Conservation (phyloP, 2,329 filamentous ascomycete species). For the Paraconiothyrium sp. region DNA sequence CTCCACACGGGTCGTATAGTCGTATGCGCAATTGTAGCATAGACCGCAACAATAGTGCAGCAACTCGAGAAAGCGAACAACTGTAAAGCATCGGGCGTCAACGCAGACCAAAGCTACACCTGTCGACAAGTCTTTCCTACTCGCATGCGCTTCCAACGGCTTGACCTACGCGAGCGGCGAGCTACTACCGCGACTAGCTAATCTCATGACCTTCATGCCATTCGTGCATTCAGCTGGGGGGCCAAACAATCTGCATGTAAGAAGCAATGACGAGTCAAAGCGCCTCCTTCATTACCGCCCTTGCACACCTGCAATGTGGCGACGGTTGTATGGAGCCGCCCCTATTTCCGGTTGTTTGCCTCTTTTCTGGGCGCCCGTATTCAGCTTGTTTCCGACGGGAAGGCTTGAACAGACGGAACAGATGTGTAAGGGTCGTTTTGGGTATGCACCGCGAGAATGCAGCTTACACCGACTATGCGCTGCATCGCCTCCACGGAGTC, state of each 20-base stretch:
- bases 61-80: background rate
- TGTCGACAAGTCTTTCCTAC: background rate
- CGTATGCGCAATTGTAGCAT: background rate
- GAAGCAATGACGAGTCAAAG: background rate
- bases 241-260: background rate
- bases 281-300: background rate
- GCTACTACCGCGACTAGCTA: background rate
- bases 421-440: no score
- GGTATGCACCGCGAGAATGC: background rate
- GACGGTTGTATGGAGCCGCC: background rate
- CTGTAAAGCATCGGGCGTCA: background rate
- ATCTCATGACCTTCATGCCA: background rate
- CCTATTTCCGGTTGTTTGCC: background rate
- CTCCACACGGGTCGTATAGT: background rate
- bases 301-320: background rate
- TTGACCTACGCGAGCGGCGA: background rate
- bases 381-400: background rate
- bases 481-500: background rate
- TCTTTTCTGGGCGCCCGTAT: background rate
- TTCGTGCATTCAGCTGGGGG: background rate
- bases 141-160: background rate
- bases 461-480: background rate
- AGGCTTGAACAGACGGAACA: background rate
- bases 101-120: background rate
- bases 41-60: background rate